phyloP scores from a whole-genome alignment of 306 rosid species.

The Vigna reflexopilosa region DNA sequence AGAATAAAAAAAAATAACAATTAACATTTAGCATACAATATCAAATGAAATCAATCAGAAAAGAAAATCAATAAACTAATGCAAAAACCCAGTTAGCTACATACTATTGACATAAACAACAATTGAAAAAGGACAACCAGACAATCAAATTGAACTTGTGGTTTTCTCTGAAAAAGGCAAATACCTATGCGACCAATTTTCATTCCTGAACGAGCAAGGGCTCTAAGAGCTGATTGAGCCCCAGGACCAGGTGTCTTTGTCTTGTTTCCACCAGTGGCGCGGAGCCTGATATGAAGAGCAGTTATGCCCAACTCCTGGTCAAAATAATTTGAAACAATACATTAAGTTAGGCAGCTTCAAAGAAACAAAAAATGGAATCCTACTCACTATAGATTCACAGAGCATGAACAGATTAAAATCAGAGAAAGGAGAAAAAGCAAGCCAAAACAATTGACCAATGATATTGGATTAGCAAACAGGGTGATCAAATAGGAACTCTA shows the following conservation, averaged over 20 bases:
- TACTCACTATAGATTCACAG: not conserved
- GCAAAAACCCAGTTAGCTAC: not conserved
- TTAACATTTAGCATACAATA: not conserved
- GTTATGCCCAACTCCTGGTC: slow-evolving; percentile 82
- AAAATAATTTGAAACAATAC: not conserved
- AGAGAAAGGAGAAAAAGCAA: not conserved
- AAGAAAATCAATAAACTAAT: not conserved
- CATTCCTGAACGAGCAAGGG: slow-evolving; percentile 95
- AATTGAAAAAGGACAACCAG: not conserved
- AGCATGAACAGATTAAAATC: not conserved
- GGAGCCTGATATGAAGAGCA: slow-evolving; percentile 84
- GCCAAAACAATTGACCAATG: not conserved
- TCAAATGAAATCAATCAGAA: not conserved
- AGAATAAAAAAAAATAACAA: not conserved
- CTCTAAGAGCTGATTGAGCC: slow-evolving; percentile 92
- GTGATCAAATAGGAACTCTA: not conserved
- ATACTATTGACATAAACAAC: not conserved
- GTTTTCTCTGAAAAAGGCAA: not conserved
- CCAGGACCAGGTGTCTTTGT: slow-evolving; percentile 95
- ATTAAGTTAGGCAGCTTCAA: not conserved
- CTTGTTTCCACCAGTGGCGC: slow-evolving; percentile 94
- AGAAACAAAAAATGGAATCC: not conserved
- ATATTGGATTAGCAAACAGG: not conserved
- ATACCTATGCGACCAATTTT: slow-evolving; percentile 94
- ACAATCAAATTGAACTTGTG: not conserved